These are phyloP conservation scores for Malassezia yamatoensis DNA, from an alignment of 1,284 basidiomycete species.

Conservation along the genomic window DNA sequence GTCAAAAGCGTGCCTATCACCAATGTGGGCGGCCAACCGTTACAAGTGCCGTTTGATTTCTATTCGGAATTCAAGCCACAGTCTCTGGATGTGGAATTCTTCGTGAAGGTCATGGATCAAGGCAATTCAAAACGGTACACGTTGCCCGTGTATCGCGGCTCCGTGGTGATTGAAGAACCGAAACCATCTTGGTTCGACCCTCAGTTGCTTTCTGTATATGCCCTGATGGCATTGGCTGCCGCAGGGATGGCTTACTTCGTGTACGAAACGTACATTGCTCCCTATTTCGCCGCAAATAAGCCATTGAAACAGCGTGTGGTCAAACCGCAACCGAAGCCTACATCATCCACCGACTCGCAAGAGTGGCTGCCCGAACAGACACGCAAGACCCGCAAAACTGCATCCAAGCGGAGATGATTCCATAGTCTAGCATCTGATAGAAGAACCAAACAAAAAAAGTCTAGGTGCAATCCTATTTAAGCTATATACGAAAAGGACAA, in stretches of 20 bases:
- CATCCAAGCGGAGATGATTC: background rate
- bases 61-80: constrained; percentile 45
- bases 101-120: constrained; percentile 33
- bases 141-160: constrained; percentile 34
- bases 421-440: background rate
- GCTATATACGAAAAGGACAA: constrained; percentile 1
- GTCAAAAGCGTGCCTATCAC: constrained; percentile 36
- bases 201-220: constrained; percentile 39
- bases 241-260: constrained; percentile 24
- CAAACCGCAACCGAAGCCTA: background rate
- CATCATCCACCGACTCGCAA: constrained; percentile 16
- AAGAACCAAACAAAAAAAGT: background rate
- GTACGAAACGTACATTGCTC: constrained; percentile 21
- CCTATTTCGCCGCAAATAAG: background rate
- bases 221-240: constrained; percentile 20
- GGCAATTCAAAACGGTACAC: constrained; percentile 40
- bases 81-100: constrained; percentile 37
- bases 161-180: constrained; percentile 41
- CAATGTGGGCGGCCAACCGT: constrained; percentile 25
- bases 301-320: constrained; percentile 1
- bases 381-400: constrained; percentile 10
- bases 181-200: constrained; percentile 40
- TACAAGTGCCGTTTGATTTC: constrained; percentile 43
- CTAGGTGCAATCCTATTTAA: background rate
- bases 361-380: constrained; percentile 19